These are phyloP conservation scores for Saturnispora mendoncae DNA, from an alignment of 805 yeast species.

Conservation along the genomic window DNA sequence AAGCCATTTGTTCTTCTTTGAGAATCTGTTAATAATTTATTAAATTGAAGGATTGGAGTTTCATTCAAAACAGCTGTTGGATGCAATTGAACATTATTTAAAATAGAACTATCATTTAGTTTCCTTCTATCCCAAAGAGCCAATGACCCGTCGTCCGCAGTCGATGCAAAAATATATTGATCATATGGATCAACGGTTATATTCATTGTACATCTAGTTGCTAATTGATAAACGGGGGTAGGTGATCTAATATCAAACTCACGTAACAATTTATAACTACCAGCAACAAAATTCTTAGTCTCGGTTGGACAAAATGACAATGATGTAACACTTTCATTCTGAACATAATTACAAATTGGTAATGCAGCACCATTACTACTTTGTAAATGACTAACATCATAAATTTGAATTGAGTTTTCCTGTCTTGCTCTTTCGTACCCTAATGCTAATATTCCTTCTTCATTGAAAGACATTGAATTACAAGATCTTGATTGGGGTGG, in stretches of 20 bases:
- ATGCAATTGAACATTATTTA: slow-evolving; percentile 9
- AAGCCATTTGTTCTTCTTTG: slow-evolving; percentile 49
- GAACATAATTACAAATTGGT: slow-evolving; percentile 47
- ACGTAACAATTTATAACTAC: slow-evolving; percentile 67
- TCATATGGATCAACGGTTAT: slow-evolving; percentile 63
- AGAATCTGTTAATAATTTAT: slow-evolving; percentile 52
- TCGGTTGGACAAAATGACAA: slow-evolving; percentile 57
- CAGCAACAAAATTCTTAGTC: slow-evolving; percentile 49
- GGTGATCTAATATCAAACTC: slow-evolving; percentile 67
- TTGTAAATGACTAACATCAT: slow-evolving; percentile 45
- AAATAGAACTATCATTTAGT: slow-evolving; percentile 26
- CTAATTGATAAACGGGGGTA: slow-evolving; percentile 60
- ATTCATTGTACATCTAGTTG: slow-evolving; percentile 64
- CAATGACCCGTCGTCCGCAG: slow-evolving; percentile 75
- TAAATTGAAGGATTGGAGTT: slow-evolving; percentile 48
- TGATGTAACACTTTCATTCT: slow-evolving; percentile 68
- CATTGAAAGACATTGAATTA: slow-evolving; percentile 63
- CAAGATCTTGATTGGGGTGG: slow-evolving; percentile 69
- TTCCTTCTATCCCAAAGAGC: slow-evolving; percentile 77
- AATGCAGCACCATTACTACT: slow-evolving; percentile 37
- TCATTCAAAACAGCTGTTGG: slow-evolving; percentile 29
- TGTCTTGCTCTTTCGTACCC: slow-evolving; percentile 74
- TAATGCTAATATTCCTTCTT: slow-evolving; percentile 56
- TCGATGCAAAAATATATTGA: slow-evolving; percentile 58
- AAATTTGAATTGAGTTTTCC: slow-evolving; percentile 67